Evolutionary conservation across 2,329 filamentous ascomycete genomes (phyloP).

Genomic region (Dactylonectria macrodidyma): DNA sequence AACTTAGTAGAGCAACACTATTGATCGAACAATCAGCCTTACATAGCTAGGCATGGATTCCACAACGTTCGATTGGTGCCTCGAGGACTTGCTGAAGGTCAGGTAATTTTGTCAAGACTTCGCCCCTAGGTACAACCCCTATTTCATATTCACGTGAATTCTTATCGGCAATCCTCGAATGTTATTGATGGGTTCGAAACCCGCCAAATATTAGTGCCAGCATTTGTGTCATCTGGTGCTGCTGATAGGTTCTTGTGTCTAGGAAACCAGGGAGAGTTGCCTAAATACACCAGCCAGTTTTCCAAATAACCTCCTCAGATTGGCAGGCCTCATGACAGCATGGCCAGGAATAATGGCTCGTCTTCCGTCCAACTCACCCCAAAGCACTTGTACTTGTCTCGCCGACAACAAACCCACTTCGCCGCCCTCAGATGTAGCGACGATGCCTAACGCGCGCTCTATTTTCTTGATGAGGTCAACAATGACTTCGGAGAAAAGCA

Average conservation of each 20-base stretch:
- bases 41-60: not conserved
- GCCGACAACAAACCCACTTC: constrained; percentile 1
- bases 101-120: not conserved
- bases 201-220: not conserved
- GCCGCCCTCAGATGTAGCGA: not conserved
- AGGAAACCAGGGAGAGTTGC: not conserved
- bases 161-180: not conserved
- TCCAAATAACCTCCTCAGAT: not conserved
- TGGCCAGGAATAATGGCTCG: not conserved
- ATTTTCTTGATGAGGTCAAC: not conserved
- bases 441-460: not conserved
- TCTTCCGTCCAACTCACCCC: constrained; percentile 6
- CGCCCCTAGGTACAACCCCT: not conserved
- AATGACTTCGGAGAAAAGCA: constrained; percentile 1
- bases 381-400: not conserved
- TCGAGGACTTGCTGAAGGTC: not conserved
- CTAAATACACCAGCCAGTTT: not conserved
- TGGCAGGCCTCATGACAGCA: not conserved
- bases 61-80: not conserved
- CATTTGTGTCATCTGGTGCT: not conserved
- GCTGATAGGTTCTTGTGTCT: constrained; percentile 52
- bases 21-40: not conserved
- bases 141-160: not conserved
- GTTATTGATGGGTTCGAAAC: not conserved
- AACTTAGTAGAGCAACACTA: not conserved